phyloP scores from a whole-genome alignment of 1,284 basidiomycete species.

The Ceratobasidium sp. region DNA sequence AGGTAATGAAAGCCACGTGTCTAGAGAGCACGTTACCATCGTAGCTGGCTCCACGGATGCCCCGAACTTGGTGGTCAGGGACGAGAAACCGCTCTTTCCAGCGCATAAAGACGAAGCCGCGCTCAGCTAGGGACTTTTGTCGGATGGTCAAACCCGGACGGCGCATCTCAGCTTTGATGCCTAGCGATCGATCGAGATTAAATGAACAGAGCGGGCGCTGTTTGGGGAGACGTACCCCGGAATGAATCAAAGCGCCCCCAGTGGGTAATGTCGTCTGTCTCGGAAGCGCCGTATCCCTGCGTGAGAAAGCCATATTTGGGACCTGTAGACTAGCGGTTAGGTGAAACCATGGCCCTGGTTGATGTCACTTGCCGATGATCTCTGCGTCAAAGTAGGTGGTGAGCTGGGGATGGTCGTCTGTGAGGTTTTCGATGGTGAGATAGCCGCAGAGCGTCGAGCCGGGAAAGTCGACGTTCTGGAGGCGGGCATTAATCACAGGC shows the following conservation, averaged over 20 bases:
- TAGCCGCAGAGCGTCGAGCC: conserved; percentile 87
- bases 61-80: conserved; percentile 91
- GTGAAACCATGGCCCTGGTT: conserved; percentile 30
- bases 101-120: conserved; percentile 80
- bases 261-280: conserved; percentile 88
- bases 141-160: conserved; percentile 79
- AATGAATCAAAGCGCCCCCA: conserved; percentile 94
- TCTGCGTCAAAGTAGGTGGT: conserved; percentile 95
- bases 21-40: conserved; percentile 67
- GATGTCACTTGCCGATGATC: conserved; percentile 79
- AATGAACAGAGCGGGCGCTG: conserved; percentile 28
- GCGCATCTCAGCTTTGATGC: conserved; percentile 74
- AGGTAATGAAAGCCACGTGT: conserved; percentile 33
- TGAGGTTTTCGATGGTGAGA: conserved; percentile 87
- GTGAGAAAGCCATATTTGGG: conserved; percentile 81
- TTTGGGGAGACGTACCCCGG: conserved; percentile 59
- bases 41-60: conserved; percentile 95
- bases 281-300: conserved; percentile 74
- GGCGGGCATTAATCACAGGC: conserved; percentile 21
- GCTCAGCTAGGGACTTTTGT: conserved; percentile 56
- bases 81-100: conserved; percentile 98
- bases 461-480: conserved; percentile 82
- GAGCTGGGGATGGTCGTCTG: conserved; percentile 89
- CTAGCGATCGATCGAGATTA: conserved; percentile 26
- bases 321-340: conserved; percentile 8